A percentile compares a stretch with the other conserved stretches of the same genome.
phyloP scores from a whole-genome alignment of 441 rosid species.

The Erodium chrysanthum region DNA sequence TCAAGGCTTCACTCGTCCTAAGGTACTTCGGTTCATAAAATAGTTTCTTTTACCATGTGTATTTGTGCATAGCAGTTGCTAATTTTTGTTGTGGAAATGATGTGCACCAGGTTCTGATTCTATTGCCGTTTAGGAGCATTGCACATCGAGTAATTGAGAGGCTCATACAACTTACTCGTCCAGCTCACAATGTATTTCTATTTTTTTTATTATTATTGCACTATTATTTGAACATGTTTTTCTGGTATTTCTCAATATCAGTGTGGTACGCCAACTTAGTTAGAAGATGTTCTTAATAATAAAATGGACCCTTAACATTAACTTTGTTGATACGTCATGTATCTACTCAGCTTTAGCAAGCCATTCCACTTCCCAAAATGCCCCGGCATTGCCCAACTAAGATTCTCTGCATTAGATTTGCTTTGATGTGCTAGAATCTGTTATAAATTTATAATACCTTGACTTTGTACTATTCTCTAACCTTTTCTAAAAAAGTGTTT shows the following conservation, averaged over 20 bases:
- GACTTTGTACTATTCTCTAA: neutral
- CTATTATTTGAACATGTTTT: constrained; percentile 14
- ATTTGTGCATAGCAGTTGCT: neutral
- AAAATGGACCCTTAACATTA: neutral
- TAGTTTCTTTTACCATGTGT: neutral
- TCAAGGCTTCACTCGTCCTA: constrained; percentile 94
- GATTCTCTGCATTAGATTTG: neutral
- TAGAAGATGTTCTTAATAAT: neutral
- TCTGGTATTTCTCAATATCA: neutral
- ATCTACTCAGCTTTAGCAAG: neutral
- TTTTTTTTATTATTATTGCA: constrained; percentile 13
- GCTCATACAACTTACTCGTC: constrained; percentile 67
- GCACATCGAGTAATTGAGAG: constrained; percentile 66
- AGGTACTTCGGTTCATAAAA: constrained; percentile 35
- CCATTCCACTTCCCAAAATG: neutral
- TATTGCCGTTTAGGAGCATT: constrained; percentile 65
- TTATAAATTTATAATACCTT: neutral
- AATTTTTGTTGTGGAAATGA: constrained; percentile 12
- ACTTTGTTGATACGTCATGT: neutral
- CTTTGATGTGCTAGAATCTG: neutral
- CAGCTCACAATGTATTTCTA: constrained; percentile 53
- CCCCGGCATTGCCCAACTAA: neutral
- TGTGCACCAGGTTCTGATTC: constrained; percentile 55
- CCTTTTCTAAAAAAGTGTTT: neutral
- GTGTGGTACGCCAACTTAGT: neutral